A percentile compares a stretch with the other conserved stretches of the same genome.
Conservation (phyloP, 176 grass and related monocot species). For the Carex parvula region DNA sequence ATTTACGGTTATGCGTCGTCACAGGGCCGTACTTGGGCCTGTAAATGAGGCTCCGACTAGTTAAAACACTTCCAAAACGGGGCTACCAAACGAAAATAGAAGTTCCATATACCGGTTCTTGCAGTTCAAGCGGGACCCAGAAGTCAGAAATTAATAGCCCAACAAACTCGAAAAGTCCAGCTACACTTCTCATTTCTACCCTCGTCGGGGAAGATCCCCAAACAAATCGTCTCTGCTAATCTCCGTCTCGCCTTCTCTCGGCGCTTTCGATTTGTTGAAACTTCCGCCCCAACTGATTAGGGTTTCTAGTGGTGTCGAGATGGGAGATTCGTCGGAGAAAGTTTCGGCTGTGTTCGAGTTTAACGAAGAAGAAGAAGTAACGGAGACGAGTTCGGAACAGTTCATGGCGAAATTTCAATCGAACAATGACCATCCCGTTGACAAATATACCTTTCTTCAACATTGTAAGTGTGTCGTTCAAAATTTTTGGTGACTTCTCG, state of each 20-base stretch:
- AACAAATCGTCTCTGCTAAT: not conserved
- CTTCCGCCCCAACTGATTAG: not conserved
- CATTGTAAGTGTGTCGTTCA: not conserved
- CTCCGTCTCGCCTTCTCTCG: not conserved
- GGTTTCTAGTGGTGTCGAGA: not conserved
- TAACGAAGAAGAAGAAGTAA: not conserved
- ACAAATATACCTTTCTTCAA: conserved; percentile 1
- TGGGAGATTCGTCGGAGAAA: conserved; percentile 9
- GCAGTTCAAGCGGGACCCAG: not conserved
- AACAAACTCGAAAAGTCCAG: not conserved
- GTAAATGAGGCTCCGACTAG: too few relatives aligned
- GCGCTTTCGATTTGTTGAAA: not conserved
- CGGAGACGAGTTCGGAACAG: not conserved
- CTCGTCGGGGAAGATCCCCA: not conserved
- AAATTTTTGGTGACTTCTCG: not conserved
- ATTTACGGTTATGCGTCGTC: too few relatives aligned
- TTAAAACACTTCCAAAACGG: not conserved
- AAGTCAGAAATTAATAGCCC: not conserved
- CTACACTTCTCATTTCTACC: not conserved
- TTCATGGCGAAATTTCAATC: not conserved
- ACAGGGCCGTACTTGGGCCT: too few relatives aligned
- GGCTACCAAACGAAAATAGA: not conserved
- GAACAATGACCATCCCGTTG: not conserved
- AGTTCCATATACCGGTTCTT: not conserved
- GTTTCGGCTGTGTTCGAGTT: not conserved